Conservation (phyloP, 2,329 filamentous ascomycete genomes). For the Sordariomycetes sp. region DNA sequence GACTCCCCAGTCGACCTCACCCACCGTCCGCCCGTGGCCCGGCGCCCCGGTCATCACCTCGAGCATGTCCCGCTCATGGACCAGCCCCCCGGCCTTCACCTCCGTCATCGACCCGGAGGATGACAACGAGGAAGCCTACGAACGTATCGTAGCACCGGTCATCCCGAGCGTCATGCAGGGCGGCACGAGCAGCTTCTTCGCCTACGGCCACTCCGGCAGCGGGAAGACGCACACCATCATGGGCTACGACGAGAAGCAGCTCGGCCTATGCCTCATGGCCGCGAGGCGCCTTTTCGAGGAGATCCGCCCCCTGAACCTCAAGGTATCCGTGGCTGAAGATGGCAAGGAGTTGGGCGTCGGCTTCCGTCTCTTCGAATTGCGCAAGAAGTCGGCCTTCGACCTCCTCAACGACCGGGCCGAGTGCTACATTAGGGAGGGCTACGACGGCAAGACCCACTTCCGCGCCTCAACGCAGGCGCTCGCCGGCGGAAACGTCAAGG, state of each 20-base stretch:
- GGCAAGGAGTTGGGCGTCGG: conserved; percentile 20
- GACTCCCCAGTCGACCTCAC: not conserved
- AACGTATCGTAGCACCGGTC: conserved; percentile 18
- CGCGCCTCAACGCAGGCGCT: conserved; percentile 29
- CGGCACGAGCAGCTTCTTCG: conserved; percentile 51
- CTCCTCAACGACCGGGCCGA: conserved; percentile 24
- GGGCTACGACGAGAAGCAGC: conserved; percentile 27
- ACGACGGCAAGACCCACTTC: conserved; percentile 25
- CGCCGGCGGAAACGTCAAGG: conserved; percentile 25
- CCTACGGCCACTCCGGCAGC: conserved; percentile 84
- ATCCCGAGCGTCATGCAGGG: conserved; percentile 21
- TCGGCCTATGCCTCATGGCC: conserved; percentile 25
- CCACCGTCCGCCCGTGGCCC: conserved; percentile 10
- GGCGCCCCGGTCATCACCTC: no score
- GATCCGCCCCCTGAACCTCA: conserved; percentile 17
- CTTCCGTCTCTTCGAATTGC: conserved; percentile 27
- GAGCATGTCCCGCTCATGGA: no score
- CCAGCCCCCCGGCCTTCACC: conserved; percentile 12
- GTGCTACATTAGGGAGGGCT: conserved; percentile 28
- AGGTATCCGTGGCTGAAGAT: no score
- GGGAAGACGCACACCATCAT: conserved; percentile 82
- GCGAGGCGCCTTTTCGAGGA: conserved; percentile 17
- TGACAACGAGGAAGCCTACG: conserved; percentile 13
- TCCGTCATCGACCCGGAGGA: conserved; percentile 15
- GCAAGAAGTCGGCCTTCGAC: conserved; percentile 28